Evolutionary conservation across 2,329 filamentous ascomycete genomes (phyloP), one percentile per base, ranked within the genome.

Genomic region (Coniochaeta hoffmannii): DNA sequence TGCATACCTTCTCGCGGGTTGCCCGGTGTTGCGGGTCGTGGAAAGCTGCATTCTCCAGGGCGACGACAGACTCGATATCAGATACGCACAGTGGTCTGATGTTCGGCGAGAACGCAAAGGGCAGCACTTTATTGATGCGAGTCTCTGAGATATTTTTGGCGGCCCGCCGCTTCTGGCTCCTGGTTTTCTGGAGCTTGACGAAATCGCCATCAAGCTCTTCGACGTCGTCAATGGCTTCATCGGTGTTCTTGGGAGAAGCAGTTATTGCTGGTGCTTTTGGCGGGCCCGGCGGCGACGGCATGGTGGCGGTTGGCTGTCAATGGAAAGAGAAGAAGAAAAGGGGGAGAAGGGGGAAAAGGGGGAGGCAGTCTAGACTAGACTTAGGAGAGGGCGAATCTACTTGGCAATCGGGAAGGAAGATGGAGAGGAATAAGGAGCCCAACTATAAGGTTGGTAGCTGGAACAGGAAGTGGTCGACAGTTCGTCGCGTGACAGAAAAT

Each of bases 51-150:
- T 78, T 75, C 65, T 85, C 82, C 31, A 85, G 70, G 6, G 73
- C 74, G 24, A 80, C 67, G 59, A 78, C 81, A 8, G 80, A 82
- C 31, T 86, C 82, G 51, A 87, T 68, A 63, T 90, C 85, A 26
- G 79, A 80, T 50, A 81, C 70, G 38, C 82, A 89, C 53, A 97
- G 78, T 28, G 88, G 81, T 53, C 89, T 83, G n/a, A 88, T 80
- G 64, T 88, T 87, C 26, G 90, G 85, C 64, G 89, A 81, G 64
- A 90, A 81, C 53, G 81, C 76, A 63, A 86, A 85, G 10, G 74
- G 77, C 50, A 79, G 65, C 35, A 77, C 62, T 58, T 77, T 73
- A 57, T 77, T 70, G 32, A 76, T 60, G 32, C 60, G 67, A 61
- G 64, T 67, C 63, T 62, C 68, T 54, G 59, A 68, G 63, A 59